Conservation (phyloP, 768 basidiomycete species). For the Tricholoma sp. region DNA sequence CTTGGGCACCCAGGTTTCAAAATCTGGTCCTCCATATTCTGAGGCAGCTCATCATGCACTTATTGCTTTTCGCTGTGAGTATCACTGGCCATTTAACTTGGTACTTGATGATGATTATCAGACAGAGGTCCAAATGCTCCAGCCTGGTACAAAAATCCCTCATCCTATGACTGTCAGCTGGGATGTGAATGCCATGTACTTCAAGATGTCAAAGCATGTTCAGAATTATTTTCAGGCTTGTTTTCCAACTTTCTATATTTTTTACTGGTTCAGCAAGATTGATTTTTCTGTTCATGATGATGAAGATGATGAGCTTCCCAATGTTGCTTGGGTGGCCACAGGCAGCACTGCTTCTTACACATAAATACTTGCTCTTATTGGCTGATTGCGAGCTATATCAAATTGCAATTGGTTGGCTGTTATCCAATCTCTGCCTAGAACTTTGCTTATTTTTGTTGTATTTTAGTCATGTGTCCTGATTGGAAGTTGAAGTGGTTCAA, state of each 20-base stretch:
- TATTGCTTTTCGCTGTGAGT: constrained; percentile 20
- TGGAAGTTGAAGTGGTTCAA: constrained; percentile 11
- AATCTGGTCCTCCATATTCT: no score
- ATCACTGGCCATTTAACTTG: constrained; percentile 20
- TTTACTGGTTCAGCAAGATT: no score
- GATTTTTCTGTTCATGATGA: constrained; percentile 9
- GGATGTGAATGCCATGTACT: constrained; percentile 19
- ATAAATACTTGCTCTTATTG: constrained; percentile 12
- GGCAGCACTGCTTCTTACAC: constrained; percentile 13
- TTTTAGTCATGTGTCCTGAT: neutral
- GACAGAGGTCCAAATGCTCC: constrained; percentile 24
- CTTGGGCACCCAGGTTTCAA: no score
- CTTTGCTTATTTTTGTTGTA: constrained; percentile 2
- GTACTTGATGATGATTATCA: constrained; percentile 23
- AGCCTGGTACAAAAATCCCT: constrained; percentile 22
- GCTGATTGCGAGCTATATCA: constrained; percentile 14
- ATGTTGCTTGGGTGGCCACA: constrained; percentile 16
- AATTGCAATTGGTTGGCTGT: constrained; percentile 16
- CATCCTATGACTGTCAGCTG: constrained; percentile 13
- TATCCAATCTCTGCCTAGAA: constrained; percentile 1
- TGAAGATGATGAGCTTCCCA: constrained; percentile 8
- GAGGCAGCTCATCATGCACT: constrained; percentile 18
- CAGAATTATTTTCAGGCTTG: constrained; percentile 17
- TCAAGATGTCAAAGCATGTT: constrained; percentile 12
- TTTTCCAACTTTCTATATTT: neutral